Evolutionary conservation across 1,284 basidiomycete species (phyloP).

Genomic region (Naganishia cerealis): DNA sequence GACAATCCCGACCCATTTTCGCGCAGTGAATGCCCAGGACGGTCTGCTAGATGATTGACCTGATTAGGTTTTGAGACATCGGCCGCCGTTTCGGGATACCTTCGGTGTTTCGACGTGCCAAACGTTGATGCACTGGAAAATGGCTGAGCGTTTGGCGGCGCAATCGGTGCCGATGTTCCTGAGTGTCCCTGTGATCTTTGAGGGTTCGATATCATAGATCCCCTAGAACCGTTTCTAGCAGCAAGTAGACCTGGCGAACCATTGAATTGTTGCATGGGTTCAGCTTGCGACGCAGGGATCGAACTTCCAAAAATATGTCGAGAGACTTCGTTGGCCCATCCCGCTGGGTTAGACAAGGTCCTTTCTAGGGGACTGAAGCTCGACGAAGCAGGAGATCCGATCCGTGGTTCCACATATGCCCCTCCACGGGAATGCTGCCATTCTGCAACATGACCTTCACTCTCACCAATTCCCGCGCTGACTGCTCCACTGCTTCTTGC

Average conservation of each 20-base stretch:
- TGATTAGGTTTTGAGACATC: background rate
- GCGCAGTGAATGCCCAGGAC: background rate
- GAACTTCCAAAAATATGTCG: background rate
- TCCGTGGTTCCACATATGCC: background rate
- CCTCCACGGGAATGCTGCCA: conserved; percentile 1
- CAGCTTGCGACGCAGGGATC: background rate
- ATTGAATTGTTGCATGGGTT: background rate
- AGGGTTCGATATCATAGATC: background rate
- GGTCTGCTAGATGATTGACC: background rate
- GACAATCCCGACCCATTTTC: background rate
- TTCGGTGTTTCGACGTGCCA: background rate
- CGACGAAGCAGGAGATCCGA: background rate
- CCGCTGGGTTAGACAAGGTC: conserved; percentile 1
- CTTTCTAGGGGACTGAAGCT: background rate
- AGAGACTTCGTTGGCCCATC: conserved; percentile 14
- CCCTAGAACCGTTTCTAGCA: background rate
- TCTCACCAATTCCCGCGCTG: background rate
- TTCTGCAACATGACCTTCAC: background rate
- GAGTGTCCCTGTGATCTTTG: background rate
- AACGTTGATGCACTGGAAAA: background rate
- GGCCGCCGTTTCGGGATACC: background rate
- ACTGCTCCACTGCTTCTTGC: background rate
- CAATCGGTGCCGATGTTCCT: background rate
- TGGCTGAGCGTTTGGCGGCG: background rate
- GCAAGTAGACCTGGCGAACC: background rate